phyloP scores from a whole-genome alignment of 2,329 filamentous ascomycete species.

The Fusarium subglutinans region DNA sequence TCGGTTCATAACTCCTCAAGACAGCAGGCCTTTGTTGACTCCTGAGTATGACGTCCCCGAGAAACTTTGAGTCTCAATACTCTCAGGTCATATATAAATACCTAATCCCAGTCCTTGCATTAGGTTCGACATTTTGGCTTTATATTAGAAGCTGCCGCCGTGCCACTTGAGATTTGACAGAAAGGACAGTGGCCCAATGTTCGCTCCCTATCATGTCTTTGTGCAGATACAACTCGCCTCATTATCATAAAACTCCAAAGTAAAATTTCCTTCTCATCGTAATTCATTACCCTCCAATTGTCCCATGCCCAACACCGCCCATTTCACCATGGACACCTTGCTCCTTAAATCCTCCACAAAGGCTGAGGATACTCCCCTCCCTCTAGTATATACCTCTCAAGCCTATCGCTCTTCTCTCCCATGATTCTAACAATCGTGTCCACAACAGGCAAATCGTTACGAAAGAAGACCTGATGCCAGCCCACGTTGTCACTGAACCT shows the following conservation, averaged over 20 bases:
- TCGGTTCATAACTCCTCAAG: not conserved
- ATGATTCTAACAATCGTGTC: not conserved
- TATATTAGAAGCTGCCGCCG: not conserved
- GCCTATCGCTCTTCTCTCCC: not conserved
- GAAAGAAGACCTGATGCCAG: conserved; percentile 25
- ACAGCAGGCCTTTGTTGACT: not conserved
- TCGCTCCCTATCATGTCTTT: not conserved
- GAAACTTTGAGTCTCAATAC: not conserved
- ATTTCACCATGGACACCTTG: not conserved
- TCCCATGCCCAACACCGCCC: not conserved
- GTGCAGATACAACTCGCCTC: not conserved
- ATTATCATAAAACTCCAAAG: not conserved
- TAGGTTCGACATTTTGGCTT: not conserved
- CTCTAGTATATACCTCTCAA: conserved; percentile 30
- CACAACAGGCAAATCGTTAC: not conserved
- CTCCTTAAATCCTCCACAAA: conserved; percentile 6
- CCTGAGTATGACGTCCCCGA: too few species aligned
- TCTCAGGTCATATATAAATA: too few species aligned
- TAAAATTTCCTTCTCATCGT: not conserved
- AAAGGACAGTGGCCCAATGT: not conserved
- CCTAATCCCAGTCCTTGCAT: not conserved
- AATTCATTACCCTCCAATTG: not conserved
- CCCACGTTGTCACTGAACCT: conserved; percentile 20
- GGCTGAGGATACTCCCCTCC: conserved; percentile 30
- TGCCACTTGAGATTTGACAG: not conserved